Evolutionary conservation across 768 basidiomycete species (phyloP).

Genomic region (Tricholomella constricta): DNA sequence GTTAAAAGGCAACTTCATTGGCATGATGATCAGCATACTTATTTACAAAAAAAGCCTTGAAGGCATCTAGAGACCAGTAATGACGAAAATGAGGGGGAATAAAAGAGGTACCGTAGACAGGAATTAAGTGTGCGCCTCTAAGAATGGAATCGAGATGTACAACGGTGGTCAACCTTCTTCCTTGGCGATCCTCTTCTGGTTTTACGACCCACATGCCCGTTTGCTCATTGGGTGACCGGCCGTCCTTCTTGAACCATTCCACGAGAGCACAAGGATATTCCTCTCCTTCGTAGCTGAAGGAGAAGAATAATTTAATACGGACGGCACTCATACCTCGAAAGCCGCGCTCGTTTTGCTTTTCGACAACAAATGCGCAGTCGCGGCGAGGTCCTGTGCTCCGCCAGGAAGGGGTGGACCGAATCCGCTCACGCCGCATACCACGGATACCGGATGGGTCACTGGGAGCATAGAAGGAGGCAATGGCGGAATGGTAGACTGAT

Average conservation of each 20-base stretch:
- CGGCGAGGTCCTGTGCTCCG: slow-evolving; percentile 17
- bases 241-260: slow-evolving; percentile 25
- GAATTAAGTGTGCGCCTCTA: neutral
- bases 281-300: neutral
- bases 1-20: too few relatives aligned
- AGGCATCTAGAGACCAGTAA: neutral
- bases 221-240: slow-evolving; percentile 16
- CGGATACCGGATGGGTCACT: slow-evolving; percentile 21
- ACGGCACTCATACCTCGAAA: neutral
- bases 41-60: neutral
- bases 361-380: slow-evolving; percentile 29
- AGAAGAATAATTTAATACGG: neutral
- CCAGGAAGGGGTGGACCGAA: slow-evolving; percentile 29
- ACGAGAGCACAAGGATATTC: slow-evolving; percentile 21
- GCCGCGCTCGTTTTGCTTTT: slow-evolving; percentile 13
- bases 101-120: neutral
- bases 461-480: slow-evolving; percentile 27
- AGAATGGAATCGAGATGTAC: neutral
- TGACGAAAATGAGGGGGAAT: neutral
- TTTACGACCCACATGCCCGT: too few relatives aligned
- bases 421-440: slow-evolving; percentile 25
- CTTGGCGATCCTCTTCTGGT: too few relatives aligned
- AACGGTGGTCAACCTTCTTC: neutral
- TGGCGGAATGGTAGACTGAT: slow-evolving; percentile 20
- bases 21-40: neutral